These are phyloP conservation scores for Corylus avellana DNA, from an alignment of 306 rosid genomes.

Conservation along the genomic window DNA sequence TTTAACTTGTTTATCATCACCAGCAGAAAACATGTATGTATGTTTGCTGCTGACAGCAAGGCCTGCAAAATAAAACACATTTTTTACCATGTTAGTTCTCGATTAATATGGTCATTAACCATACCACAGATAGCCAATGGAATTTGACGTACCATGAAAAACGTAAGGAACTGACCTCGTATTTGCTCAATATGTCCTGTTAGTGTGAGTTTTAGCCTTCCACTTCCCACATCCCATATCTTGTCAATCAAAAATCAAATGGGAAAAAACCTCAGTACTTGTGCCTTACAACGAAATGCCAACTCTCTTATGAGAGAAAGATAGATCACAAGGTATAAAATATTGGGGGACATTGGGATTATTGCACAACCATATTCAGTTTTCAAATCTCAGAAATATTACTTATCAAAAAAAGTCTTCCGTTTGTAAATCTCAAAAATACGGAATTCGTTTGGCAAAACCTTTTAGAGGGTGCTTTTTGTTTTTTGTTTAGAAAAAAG, in stretches of 20 bases:
- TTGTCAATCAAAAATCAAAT: slow-evolving; percentile 40
- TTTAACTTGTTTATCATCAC: slow-evolving; percentile 97
- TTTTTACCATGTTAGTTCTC: background rate
- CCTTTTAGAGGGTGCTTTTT: no score
- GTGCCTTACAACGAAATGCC: background rate
- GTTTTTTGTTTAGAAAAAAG: no score
- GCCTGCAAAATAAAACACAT: slow-evolving; percentile 50
- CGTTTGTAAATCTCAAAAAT: no score
- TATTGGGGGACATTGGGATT: background rate
- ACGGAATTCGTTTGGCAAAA: no score
- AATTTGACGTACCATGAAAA: slow-evolving; percentile 9
- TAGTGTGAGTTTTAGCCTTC: slow-evolving; percentile 80
- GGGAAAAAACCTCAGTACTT: background rate
- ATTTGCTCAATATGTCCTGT: slow-evolving; percentile 97
- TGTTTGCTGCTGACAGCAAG: slow-evolving; percentile 89
- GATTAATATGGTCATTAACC: slow-evolving; percentile 1
- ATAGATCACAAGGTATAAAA: background rate
- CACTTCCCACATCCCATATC: slow-evolving; percentile 98
- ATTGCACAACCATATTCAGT: background rate
- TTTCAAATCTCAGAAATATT: background rate
- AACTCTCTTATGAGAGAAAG: background rate
- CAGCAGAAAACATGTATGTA: slow-evolving; percentile 98
- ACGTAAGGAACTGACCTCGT: slow-evolving; percentile 60
- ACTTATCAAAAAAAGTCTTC: no score
- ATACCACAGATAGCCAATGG: slow-evolving; percentile 14